phyloP scores from a whole-genome alignment of 2,329 filamentous ascomycete species.

The Penicillium sp. region DNA sequence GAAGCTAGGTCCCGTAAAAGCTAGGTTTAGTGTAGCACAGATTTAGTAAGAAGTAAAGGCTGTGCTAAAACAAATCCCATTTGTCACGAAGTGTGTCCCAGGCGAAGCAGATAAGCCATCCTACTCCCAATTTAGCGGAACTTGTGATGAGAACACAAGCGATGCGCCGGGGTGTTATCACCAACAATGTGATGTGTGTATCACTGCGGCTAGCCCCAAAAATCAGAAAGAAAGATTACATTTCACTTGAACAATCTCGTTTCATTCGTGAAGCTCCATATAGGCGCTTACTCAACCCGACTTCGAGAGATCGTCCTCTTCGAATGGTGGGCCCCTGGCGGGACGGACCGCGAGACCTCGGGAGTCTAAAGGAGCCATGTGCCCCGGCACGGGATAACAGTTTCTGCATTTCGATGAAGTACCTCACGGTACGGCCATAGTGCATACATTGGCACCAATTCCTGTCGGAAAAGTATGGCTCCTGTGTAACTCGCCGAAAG shows the following conservation, averaged over 20 bases:
- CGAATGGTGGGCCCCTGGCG: neutral
- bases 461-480: no score
- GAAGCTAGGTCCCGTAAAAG: neutral
- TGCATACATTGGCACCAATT: no score
- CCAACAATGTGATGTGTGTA: neutral
- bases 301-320: neutral
- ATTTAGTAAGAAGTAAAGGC: neutral
- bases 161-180: neutral
- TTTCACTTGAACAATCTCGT: neutral
- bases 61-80: neutral
- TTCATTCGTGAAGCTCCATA: no score
- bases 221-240: neutral
- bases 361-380: neutral
- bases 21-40: no score
- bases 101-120: neutral
- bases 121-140: neutral
- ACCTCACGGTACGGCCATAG: no score
- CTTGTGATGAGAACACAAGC: neutral
- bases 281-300: neutral
- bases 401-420: no score
- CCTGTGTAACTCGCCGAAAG: no score
- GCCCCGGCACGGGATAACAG: no score
- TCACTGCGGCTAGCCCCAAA: neutral
- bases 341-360: neutral
- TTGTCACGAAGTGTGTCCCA: neutral